Evolutionary conservation across 768 basidiomycete genomes (phyloP), one percentile per base, ranked within the genome.

Genomic region (Rhizopogon sp.): DNA sequence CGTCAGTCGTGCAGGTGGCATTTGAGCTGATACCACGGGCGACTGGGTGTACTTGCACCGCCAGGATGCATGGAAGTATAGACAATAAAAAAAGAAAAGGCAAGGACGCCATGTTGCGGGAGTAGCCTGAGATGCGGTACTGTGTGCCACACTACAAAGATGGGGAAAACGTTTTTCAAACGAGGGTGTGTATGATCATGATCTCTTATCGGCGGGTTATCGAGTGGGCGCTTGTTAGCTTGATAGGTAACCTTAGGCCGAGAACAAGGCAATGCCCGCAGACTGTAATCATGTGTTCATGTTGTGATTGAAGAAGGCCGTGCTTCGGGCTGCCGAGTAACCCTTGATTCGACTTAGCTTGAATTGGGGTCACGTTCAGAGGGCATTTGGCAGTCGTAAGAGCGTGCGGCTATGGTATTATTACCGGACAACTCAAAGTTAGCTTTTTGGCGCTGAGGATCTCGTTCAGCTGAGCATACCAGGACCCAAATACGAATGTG

Each of bases 1-100:
- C 5, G 25, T 50, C 54, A 10, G 50, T 0, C 22, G 39, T 49
- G 49, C 67, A 69, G 0, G 49, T 51, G 16, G 59, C 67, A 52
- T 45, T 44, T 0, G 68, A 57, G 11, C 29, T 10, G 9, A 58
- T 39, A 16, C 5, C 3, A 3, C 64, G 61, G 8, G 56, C 13
- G 14, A 57, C 43, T 25, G 64, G 58, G n/a, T 45, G 62, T 8
- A 25, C 14, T 8, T 45, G 39, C 55, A 54, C 50, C 7, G 50
- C 62, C 33, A 47, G 8, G 20, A 8, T 8, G 33, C 7, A 13
- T 47, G 17, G 7, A 35, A 47, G 20, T 3, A 47, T 13, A 35
- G 46, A 35, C 20, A 35, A 7, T 3, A 16, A 1, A 13, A 35
- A 0, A 35, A 35, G 14, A 20, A 47, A 22, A 47, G 13, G 7